Conservation (phyloP, 768 basidiomycete species). For the Dioszegia crocea region DNA sequence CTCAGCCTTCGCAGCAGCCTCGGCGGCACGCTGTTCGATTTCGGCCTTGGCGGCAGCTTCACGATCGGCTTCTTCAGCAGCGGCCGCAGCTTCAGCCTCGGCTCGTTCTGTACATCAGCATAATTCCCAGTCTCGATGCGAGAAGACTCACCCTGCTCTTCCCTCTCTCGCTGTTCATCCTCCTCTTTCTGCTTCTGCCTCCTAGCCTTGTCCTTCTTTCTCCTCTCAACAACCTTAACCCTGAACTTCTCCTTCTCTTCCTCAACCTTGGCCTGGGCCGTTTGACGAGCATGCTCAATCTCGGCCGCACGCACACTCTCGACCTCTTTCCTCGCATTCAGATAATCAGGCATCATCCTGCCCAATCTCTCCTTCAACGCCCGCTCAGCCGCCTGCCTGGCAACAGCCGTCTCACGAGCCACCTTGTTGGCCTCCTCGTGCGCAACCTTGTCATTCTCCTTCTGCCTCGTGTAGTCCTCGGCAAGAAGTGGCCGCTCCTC, state of each 20-base stretch:
- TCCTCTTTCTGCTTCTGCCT: constrained; percentile 53
- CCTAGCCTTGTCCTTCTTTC: constrained; percentile 58
- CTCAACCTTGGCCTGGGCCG: constrained; percentile 66
- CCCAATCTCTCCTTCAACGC: constrained; percentile 69
- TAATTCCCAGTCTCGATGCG: background rate
- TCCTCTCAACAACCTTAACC: constrained; percentile 57
- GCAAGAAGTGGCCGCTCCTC: constrained; percentile 81
- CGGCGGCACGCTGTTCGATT: constrained; percentile 32
- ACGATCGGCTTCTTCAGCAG: constrained; percentile 53
- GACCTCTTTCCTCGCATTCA: constrained; percentile 56
- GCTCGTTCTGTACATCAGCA: constrained; percentile 17
- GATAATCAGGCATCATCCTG: constrained; percentile 70
- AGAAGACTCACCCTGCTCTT: constrained; percentile 37
- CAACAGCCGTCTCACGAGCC: constrained; percentile 58
- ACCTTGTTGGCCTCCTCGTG: constrained; percentile 63
- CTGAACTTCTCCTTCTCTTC: constrained; percentile 77
- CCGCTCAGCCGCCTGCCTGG: constrained; percentile 63
- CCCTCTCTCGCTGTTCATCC: constrained; percentile 32
- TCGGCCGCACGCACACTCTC: constrained; percentile 62
- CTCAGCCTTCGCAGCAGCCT: constrained; percentile 47
- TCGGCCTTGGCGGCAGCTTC: constrained; percentile 34
- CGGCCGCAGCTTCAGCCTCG: constrained; percentile 55
- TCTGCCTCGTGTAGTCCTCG: constrained; percentile 81
- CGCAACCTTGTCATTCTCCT: constrained; percentile 66
- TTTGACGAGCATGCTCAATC: constrained; percentile 59